These are phyloP conservation scores for Podospora bellae-mahoneyi DNA, from an alignment of 495 filamentous ascomycete genomes.

Conservation along the genomic window DNA sequence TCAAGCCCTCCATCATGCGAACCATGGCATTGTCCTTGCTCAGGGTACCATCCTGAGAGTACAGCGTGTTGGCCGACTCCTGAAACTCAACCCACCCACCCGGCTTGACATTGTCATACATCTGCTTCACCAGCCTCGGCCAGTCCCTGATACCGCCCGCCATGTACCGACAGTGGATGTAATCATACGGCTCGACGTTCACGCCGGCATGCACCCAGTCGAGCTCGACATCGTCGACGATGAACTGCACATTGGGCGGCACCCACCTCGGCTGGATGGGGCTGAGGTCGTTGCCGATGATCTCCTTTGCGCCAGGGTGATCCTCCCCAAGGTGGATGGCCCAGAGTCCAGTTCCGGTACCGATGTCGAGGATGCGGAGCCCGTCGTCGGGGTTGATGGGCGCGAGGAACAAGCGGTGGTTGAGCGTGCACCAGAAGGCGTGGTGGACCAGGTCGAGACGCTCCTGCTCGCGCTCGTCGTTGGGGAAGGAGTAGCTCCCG, in stretches of 20 bases:
- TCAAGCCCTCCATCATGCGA: conserved; percentile 36
- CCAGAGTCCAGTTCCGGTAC: conserved; percentile 30
- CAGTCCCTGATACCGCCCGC: conserved; percentile 51
- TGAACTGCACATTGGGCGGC: conserved; percentile 53
- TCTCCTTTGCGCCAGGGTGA: conserved; percentile 20
- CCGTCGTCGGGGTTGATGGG: conserved; percentile 27
- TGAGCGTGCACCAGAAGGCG: conserved; percentile 38
- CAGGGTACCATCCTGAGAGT: conserved; percentile 39
- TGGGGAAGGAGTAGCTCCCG: conserved; percentile 54
- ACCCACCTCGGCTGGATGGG: conserved; percentile 54
- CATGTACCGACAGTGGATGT: conserved; percentile 52
- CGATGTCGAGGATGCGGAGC: conserved; percentile 26
- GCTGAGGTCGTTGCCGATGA: conserved; percentile 51
- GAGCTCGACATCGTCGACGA: conserved; percentile 54
- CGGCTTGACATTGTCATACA: conserved; percentile 45
- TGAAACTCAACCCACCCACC: conserved; percentile 53
- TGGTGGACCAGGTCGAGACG: conserved; percentile 67
- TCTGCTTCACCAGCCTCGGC: conserved; percentile 42
- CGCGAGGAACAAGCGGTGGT: conserved; percentile 39
- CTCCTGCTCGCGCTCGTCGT: conserved; percentile 60
- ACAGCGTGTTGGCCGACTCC: conserved; percentile 39
- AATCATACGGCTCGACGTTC: conserved; percentile 49
- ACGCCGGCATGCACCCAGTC: conserved; percentile 39
- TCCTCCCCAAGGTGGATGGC: conserved; percentile 29
- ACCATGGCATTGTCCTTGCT: conserved; percentile 35